Evolutionary conservation across 805 yeast species (phyloP), one percentile per base, ranked within the genome.

Genomic region (Metschnikowia chrysomelidarum): DNA sequence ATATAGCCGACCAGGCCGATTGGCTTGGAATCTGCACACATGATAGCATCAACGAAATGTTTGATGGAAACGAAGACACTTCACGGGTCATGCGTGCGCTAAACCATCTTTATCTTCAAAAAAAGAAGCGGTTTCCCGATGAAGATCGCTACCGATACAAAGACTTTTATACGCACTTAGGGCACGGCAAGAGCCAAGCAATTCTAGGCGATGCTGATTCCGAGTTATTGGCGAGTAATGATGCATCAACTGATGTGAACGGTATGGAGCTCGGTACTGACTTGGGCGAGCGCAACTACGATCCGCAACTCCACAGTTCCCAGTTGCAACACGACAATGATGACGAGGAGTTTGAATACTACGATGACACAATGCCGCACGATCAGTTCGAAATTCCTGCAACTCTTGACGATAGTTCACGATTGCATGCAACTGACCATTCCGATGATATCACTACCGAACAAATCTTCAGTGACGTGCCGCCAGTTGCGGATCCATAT

Each of bases 1-100:
- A 68, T 41, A 43, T 68, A 18, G 66, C 69, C 8, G 73, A 68
- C 44, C 67, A 64, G 38, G 71, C 71, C 4, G 68, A 66, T 36
- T 68, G 66, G 56, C 51, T 68, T 22, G 73, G 67, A 3, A 51
- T 68, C 10, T 56, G 68, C 4, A 54, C 59, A 25, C 41, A 53
- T 9, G 62, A 58, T 27, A 57, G 60, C 35, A 47, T 68, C 41
- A 67, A 68, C 42, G 67, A 64, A 17, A 40, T 68, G 34, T 67
- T 62, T 46, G 54, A 52, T 22, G 69, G 61, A 9, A 38, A 46
- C 28, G 63, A 65, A 25, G 50, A 45, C 15, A 34, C 64, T 19
- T 58, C 57, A 17, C 47, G 44, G 0, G 63, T 68, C 19, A 53
- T 65, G 11, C 54, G 51, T 30, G 55, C 56, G n/a, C 47, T 68